Evolutionary conservation across 2,329 filamentous ascomycete species (phyloP).

Genomic region (Aspergillus nomiae): DNA sequence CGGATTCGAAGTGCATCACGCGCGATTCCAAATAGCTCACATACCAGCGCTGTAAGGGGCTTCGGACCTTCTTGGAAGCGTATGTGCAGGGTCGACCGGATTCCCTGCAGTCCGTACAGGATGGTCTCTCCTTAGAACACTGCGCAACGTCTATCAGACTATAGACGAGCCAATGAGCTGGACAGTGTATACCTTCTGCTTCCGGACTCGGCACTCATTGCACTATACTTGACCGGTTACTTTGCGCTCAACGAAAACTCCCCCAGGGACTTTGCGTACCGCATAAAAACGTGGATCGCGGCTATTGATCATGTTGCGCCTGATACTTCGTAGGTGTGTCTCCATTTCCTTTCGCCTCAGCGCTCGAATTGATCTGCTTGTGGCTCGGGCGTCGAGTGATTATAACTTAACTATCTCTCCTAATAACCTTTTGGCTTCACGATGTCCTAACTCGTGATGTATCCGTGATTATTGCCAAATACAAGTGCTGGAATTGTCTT

Average conservation of each 20-base stretch:
- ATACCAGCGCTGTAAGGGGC: not conserved
- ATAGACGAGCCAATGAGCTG: not conserved
- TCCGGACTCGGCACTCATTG: not conserved
- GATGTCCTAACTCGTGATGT: too few relatives aligned
- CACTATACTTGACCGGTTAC: not conserved
- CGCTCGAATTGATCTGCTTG: not conserved
- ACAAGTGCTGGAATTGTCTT: rapidly evolving
- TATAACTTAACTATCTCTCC: not conserved
- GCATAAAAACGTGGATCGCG: not conserved
- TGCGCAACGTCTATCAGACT: not conserved
- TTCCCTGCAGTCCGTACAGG: not conserved
- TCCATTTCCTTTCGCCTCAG: not conserved
- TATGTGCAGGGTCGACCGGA: not conserved
- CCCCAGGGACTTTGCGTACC: not conserved
- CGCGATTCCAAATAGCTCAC: not conserved
- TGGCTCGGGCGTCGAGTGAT: not conserved
- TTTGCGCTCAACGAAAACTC: not conserved
- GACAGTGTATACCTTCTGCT: not conserved
- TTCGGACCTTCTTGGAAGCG: not conserved
- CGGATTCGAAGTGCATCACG: not conserved
- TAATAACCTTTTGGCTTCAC: not conserved
- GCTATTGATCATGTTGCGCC: not conserved
- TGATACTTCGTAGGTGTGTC: not conserved
- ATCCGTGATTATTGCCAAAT: not conserved
- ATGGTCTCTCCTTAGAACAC: not conserved